These are phyloP conservation scores for Fusarium oxysporum DNA, from an alignment of 2,329 filamentous ascomycete genomes.

Conservation along the genomic window DNA sequence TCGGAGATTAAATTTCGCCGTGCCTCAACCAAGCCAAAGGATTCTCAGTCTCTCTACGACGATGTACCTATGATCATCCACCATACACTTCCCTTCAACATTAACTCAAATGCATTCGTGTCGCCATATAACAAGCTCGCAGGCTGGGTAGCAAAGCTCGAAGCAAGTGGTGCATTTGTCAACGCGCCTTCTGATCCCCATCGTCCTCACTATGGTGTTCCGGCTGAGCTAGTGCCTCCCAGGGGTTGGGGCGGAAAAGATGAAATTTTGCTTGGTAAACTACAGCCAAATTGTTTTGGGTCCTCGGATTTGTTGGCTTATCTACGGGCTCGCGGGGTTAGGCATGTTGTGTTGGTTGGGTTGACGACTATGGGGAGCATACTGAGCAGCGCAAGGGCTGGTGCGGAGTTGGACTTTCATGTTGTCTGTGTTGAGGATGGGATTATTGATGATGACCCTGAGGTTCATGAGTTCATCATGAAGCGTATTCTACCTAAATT, in stretches of 20 bases:
- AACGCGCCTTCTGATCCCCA: not conserved
- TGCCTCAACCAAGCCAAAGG: accelerated
- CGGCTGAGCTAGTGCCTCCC: not conserved
- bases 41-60: not conserved
- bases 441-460: not conserved
- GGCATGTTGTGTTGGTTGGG: not conserved
- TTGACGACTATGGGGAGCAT: not conserved
- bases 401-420: not conserved
- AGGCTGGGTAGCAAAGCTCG: not conserved
- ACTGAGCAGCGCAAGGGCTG: not conserved
- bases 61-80: not conserved
- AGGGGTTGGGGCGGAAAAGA: not conserved
- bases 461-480: not conserved
- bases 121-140: not conserved
- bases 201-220: not conserved
- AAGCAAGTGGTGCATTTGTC: not conserved
- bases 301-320: not conserved
- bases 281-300: not conserved
- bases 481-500: not conserved
- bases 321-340: not conserved
- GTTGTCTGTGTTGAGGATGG: not conserved
- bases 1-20: not conserved
- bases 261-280: not conserved
- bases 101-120: not conserved
- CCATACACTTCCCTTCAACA: not conserved